Evolutionary conservation across 176 grass and related monocot genomes (phyloP), one percentile per base, ranked within the genome.

Genomic region (Pontederia paniculata): DNA sequence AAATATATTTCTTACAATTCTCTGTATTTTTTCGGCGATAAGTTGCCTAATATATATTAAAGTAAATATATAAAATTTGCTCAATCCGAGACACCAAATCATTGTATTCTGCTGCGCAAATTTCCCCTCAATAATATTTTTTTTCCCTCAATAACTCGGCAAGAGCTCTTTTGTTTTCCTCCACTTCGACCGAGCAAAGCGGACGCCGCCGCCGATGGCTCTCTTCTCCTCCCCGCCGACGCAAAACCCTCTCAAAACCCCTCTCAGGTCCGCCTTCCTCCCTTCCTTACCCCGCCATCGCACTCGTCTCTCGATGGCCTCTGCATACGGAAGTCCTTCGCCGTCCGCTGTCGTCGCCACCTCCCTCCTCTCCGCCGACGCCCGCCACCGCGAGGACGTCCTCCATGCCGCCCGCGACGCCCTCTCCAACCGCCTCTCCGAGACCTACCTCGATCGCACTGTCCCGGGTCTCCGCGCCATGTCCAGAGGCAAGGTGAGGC

Each of bases 401-500:
- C 72, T 90, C 17, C 65, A 63, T 20, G 74, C 86, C 3, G 80
- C 80, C 48, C 74, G 71, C 50, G 48, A 54, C 3, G 70, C 69
- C 55, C 72, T 74, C 65, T 53, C 66, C 19, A 90, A 79, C 74
- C 84, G 86, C 77, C 80, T 97, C 48, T 84, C 83, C n/a, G 93
- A 88, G 74, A 97, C 93, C 11, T 73, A 76, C 65, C 83, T 90
- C 18, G 82, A 90, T 73, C 65, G 69, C 54, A 73, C 87, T 5
- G 77, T 90, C 50, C 71, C 83, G 10, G 86, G 86, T 16, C 80
- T 97, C 54, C 66, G 60, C 23, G 70, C 81, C 54, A 72, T 79
- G 19, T 63, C 77, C 68, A 81, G 79, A 72, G 86, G 90, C 82
- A 96, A 96, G 85, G 90, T 86, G 71, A 66, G 74, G 9, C 16